Base-by-base conservation (phyloP, 2,329 filamentous ascomycete species). In the Colletotrichum abscissum region DNA sequence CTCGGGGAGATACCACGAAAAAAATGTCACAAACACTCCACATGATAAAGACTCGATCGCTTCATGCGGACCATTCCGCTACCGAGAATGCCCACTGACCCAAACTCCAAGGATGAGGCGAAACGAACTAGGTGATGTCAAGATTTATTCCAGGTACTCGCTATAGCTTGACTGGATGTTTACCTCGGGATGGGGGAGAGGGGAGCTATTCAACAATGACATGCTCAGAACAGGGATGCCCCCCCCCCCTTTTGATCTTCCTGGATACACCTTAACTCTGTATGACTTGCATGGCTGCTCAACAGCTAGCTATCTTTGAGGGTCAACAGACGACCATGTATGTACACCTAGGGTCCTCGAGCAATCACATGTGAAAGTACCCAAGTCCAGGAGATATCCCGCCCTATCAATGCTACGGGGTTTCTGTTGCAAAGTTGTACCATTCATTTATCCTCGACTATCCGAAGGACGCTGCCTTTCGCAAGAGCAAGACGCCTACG, bases 391-490 rank as follows among this genome's bases (percentile, higher is more conserved):
- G 19, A 49, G 19, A 16, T 7, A n/a, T n/a, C 42, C 8, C 2
- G 19, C 8, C 19, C 42, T 7, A 16, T 14, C 12, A 26, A 24
- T 14, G 38, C 5, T 38, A 19, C 52, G n/a, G 19, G 62, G 52
- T 54, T 35, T 52, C 49, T 26, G 16, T 62, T 52, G 35, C 49
- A 56, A 52, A n/a, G 60, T 60, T 28, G 49, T 35, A 58, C 24
- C 33, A 26, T n/a, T 24, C 35, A 24, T 63, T 55, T 14, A 55
- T 49, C 22, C 54, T 38, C 52, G 24, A 28, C 55, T 33, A n/a
- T 57, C 54, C 63, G 35, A 57, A 63, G 55, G 30, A 57, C 60
- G 28, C 63, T 66, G 42, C 56, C 54, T 19, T 57, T 33, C 16
- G 24, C 56, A 28, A 26, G 11, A 12, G 46, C 55, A 38, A 66